phyloP scores from a whole-genome alignment of 768 basidiomycete genomes.

The Agrocybe chaxingu region DNA sequence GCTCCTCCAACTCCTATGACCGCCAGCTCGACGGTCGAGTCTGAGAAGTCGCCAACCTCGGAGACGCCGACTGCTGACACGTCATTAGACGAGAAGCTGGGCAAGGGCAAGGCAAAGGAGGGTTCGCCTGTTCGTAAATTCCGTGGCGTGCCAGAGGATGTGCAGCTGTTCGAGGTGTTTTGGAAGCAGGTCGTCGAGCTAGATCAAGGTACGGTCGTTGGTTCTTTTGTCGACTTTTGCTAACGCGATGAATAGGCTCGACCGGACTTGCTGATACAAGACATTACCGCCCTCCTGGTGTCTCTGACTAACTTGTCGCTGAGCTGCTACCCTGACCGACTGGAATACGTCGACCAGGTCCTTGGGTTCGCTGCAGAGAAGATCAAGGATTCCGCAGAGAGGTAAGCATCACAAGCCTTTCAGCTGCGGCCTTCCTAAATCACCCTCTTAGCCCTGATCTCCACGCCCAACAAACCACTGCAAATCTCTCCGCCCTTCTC shows the following conservation, averaged over 20 bases:
- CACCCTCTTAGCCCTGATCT: conserved; percentile 68
- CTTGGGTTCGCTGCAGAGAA: conserved; percentile 86
- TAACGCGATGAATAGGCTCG: conserved; percentile 60
- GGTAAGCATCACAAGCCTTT: conserved; percentile 39
- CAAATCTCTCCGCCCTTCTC: conserved; percentile 88
- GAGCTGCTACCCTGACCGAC: conserved; percentile 94
- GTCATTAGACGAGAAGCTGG: conserved; percentile 20
- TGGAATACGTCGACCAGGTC: conserved; percentile 97
- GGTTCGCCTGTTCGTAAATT: conserved; percentile 69
- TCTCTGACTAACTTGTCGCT: conserved; percentile 93
- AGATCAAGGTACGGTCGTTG: conserved; percentile 71
- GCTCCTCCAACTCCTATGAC: conserved; percentile 33
- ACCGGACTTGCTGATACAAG: conserved; percentile 95
- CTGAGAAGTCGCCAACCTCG: conserved; percentile 25
- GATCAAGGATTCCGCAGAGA: conserved; percentile 79
- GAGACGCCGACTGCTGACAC: conserved; percentile 21
- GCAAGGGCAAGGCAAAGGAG: conserved; percentile 64
- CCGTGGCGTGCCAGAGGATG: conserved; percentile 92
- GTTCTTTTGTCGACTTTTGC: neutral
- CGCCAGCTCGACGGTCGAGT: conserved; percentile 25
- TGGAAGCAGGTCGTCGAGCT: conserved; percentile 98
- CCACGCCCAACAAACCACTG: conserved; percentile 80
- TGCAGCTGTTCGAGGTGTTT: conserved; percentile 96
- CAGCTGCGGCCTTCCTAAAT: neutral
- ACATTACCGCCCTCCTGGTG: conserved; percentile 93